A percentile compares a stretch with the other conserved stretches of the same genome.
These are phyloP conservation scores for Candida endomychidarum DNA, from an alignment of 805 yeast genomes.

Conservation along the genomic window DNA sequence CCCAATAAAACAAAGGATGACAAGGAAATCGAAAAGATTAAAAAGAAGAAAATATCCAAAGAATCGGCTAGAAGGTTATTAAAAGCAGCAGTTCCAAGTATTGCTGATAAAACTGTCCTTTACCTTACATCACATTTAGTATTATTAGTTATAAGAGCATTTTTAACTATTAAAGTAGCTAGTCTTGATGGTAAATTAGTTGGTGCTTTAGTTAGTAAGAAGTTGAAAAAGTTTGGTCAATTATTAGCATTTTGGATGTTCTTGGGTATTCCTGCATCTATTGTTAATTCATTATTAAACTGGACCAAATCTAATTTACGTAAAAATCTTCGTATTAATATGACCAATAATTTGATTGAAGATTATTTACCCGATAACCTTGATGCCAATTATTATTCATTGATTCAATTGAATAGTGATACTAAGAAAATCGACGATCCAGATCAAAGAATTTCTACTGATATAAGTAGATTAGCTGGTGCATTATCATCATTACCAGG, in stretches of 20 bases:
- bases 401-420: constrained; percentile 56
- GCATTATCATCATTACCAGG: constrained; percentile 76
- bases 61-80: constrained; percentile 31
- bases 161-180: constrained; percentile 79
- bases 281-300: constrained; percentile 68
- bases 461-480: constrained; percentile 68
- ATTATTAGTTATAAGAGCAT: constrained; percentile 65
- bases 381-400: constrained; percentile 71
- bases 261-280: constrained; percentile 82
- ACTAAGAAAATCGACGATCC: constrained; percentile 61
- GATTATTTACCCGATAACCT: constrained; percentile 70
- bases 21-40: constrained; percentile 13
- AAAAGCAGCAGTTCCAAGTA: constrained; percentile 35
- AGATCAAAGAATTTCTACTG: constrained; percentile 80
- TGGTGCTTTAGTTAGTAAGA: constrained; percentile 72
- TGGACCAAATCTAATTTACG: constrained; percentile 61
- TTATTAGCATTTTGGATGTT: constrained; percentile 75
- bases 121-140: constrained; percentile 53
- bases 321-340: constrained; percentile 56
- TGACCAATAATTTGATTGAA: constrained; percentile 64
- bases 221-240: constrained; percentile 60
- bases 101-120: constrained; percentile 27
- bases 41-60: constrained; percentile 27
- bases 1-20: constrained; percentile 10
- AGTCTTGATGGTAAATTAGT: constrained; percentile 83